Conservation (phyloP, 352 stramenopile species). For the Peronosclerospora sorghi region DNA sequence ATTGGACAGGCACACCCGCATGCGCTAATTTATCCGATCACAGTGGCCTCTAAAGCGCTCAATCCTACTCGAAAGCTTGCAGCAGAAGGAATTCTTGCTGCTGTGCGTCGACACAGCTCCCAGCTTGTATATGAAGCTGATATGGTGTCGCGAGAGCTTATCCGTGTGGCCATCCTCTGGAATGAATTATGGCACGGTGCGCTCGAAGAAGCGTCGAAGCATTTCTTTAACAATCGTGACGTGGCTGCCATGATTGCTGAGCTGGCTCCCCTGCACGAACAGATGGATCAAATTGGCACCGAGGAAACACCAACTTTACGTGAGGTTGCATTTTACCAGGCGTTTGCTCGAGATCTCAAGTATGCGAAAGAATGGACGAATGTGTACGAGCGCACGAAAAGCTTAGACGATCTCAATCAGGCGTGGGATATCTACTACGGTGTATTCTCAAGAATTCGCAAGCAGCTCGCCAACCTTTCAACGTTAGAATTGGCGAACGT, state of each 20-base stretch:
- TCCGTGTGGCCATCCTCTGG: constrained; percentile 97
- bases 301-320: constrained; percentile 71
- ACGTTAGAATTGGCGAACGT: constrained; percentile 94
- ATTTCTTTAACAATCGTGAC: constrained; percentile 95
- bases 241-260: constrained; percentile 93
- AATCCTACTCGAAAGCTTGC: constrained; percentile 79
- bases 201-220: constrained; percentile 93
- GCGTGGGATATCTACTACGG: constrained; percentile 98
- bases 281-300: constrained; percentile 84
- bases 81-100: constrained; percentile 92
- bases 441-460: constrained; percentile 90
- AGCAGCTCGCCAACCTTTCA: constrained; percentile 88
- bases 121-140: constrained; percentile 91
- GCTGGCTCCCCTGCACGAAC: constrained; percentile 86
- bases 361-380: constrained; percentile 75
- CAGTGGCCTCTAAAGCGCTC: constrained; percentile 92
- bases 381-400: constrained; percentile 40
- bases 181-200: constrained; percentile 98
- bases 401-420: constrained; percentile 85
- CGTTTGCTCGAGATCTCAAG: constrained; percentile 87
- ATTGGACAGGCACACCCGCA: constrained; percentile 93
- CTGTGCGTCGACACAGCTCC: constrained; percentile 89
- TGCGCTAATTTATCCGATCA: constrained; percentile 97
- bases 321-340: constrained; percentile 74
- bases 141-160: constrained; percentile 94